A percentile compares a stretch with the other conserved stretches of the same genome.
Evolutionary conservation across 176 grass and related monocot species (phyloP).

Genomic region (Hordeum marinum): DNA sequence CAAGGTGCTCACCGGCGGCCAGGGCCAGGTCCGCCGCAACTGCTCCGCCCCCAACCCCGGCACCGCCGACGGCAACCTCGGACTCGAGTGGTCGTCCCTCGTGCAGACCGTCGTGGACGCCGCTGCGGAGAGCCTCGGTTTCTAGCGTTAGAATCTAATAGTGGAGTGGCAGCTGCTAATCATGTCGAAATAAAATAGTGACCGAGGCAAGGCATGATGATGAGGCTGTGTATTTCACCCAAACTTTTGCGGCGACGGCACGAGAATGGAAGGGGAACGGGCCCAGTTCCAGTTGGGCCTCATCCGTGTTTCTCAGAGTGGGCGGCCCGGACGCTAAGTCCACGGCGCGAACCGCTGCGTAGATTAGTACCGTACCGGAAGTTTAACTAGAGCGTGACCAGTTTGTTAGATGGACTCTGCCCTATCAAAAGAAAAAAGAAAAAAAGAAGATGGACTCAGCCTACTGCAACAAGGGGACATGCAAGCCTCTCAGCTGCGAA

Average conservation of each 20-base stretch:
- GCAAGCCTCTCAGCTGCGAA: background rate
- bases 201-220: background rate
- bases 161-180: background rate
- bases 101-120: background rate
- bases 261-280: background rate
- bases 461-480: background rate
- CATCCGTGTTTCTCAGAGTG: background rate
- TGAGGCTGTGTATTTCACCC: background rate
- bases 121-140: background rate
- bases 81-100: background rate
- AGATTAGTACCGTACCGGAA: background rate
- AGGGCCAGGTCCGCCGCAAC: constrained; percentile 18
- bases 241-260: background rate
- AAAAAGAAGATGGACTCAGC: too few relatives aligned
- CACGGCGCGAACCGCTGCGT: background rate
- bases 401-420: background rate
- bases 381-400: background rate
- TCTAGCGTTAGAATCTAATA: constrained; percentile 17
- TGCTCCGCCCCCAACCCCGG: constrained; percentile 40
- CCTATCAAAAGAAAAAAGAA: too few relatives aligned
- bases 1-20: constrained; percentile 48
- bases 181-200: background rate
- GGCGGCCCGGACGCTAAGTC: background rate
- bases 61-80: background rate
- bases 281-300: background rate